Conservation (phyloP, 2,329 filamentous ascomycete genomes). For the Trichoderma polysporum region DNA sequence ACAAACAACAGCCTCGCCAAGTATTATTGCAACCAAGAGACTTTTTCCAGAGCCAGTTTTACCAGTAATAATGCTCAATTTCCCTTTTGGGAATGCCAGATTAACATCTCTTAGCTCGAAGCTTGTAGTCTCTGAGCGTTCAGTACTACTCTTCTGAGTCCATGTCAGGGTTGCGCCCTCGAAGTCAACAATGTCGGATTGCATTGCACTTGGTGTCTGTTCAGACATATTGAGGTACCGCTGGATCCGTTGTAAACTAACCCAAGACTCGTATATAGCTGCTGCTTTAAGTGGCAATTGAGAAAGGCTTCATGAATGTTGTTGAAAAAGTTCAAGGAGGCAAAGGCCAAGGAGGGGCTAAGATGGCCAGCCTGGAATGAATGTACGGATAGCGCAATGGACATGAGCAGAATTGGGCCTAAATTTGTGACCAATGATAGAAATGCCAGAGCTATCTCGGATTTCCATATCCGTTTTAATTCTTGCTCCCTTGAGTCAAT, state of each 20-base stretch:
- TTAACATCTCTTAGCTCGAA: background rate
- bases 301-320: conserved; percentile 13
- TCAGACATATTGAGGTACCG: conserved; percentile 9
- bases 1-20: background rate
- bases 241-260: conserved; percentile 16
- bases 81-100: background rate
- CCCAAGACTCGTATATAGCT: conserved; percentile 12
- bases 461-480: conserved; percentile 11
- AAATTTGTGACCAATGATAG: conserved; percentile 11
- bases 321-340: conserved; percentile 16
- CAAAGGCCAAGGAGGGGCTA: conserved; percentile 19
- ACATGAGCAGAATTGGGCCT: conserved; percentile 16
- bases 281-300: conserved; percentile 1
- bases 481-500: background rate
- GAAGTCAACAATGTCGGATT: conserved; percentile 1
- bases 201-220: background rate
- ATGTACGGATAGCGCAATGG: conserved; percentile 16
- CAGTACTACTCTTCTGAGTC: background rate
- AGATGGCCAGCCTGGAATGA: conserved; percentile 7
- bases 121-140: background rate
- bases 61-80: background rate
- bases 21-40: background rate
- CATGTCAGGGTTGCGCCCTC: conserved; percentile 11
- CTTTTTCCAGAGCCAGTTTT: conserved; percentile 1
- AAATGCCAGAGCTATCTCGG: conserved; percentile 12